Percentiles rank a stretch among this genome's conserved stretches.
Evolutionary conservation across 768 basidiomycete species (phyloP).

Genomic region (Tephrocybe rancida): DNA sequence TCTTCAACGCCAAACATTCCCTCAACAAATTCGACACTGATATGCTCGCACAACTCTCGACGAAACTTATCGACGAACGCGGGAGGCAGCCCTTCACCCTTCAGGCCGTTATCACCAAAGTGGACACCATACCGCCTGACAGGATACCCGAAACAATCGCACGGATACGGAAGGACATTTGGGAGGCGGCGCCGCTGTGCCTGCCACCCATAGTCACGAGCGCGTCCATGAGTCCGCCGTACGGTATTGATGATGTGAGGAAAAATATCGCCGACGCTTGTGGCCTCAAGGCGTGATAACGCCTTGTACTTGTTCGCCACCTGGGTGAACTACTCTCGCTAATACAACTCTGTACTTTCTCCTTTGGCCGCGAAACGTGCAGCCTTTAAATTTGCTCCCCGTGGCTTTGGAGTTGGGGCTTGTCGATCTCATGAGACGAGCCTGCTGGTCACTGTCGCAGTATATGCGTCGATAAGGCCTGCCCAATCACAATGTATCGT

Average conservation of each 20-base stretch:
- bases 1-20: slow-evolving; percentile 70
- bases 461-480: not conserved
- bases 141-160: slow-evolving; percentile 37
- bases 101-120: slow-evolving; percentile 76
- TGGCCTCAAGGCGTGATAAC: slow-evolving; percentile 33
- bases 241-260: slow-evolving; percentile 61
- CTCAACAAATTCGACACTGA: slow-evolving; percentile 55
- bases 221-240: slow-evolving; percentile 44
- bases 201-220: slow-evolving; percentile 67
- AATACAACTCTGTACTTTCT: not conserved
- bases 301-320: not conserved
- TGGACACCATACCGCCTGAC: slow-evolving; percentile 48
- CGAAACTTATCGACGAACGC: slow-evolving; percentile 37
- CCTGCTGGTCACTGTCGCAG: not conserved
- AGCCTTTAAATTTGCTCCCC: not conserved
- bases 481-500: not conserved
- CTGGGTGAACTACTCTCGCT: not conserved
- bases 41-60: slow-evolving; percentile 62
- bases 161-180: slow-evolving; percentile 52
- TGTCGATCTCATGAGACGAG: not conserved
- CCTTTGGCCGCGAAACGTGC: not conserved
- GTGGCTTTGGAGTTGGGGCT: not conserved
- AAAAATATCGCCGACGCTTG: slow-evolving; percentile 64
- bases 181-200: slow-evolving; percentile 59
- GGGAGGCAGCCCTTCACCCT: slow-evolving; percentile 54